Base-by-base conservation (phyloP, 192 early-diverging fungal species). In the Rhizophagus clarus region DNA sequence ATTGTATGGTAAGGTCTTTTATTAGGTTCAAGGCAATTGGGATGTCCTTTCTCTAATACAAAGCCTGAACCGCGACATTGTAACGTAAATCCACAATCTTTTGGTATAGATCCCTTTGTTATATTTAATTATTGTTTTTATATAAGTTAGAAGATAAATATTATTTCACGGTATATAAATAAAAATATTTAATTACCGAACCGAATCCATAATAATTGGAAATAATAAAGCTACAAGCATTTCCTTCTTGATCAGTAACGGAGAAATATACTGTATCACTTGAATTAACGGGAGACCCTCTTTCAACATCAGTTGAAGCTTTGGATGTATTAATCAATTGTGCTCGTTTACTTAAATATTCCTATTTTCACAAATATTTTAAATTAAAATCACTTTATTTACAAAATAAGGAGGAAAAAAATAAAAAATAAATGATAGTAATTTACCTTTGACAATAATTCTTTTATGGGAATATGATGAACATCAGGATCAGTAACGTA, bases 1-100 rank as follows among this genome's bases (percentile, higher is more conserved):
- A 95, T 94, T 6, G 94, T 95, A 86, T 95, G 94, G 79, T 91
- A 94, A 0, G 94, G 92, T 10, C 94, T 85, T 81, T 95, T 95
- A 22, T 72, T 47, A 10, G 92, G 91, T 60, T 76, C 91, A 40
- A 95, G 84, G 32, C 87, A 82, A 79, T 95, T 95, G 9, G 92
- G 86, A 81, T 90, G 88, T 2, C 47, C 75, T 40, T 87, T 85
- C 42, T 91, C 87, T 61, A 94, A 73, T 28, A 86, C 81, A 82
- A 95, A 95, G 74, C 90, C 88, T 49, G 85, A 79, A 0, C 93
- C 94, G 24, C 94, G 88, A 76, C 89, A 89, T 61, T 95, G 94
- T 29, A 95, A 83, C 7, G 87, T 81, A 75, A 95, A 87, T 4
- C 93, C 94, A 76, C 87, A 91, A 6, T 86, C 89, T 40, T 83